A percentile compares a stretch with the other conserved stretches of the same genome.
Conservation (phyloP, 371 early-diverging fungal genomes). For the Rhizopus sp. region DNA sequence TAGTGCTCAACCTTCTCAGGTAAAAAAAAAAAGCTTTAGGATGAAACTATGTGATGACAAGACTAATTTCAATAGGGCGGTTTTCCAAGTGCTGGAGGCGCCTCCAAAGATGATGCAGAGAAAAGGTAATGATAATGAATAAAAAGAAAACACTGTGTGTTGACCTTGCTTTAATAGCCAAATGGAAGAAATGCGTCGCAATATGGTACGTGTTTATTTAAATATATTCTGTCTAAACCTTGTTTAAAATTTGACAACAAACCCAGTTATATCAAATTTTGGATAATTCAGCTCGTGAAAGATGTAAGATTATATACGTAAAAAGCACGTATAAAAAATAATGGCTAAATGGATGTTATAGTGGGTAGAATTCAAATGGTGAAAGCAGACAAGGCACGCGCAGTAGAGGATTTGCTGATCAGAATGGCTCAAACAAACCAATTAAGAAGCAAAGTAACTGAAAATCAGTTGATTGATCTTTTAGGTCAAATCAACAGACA, state of each 20-base stretch:
- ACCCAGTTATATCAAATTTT: slow-evolving; percentile 78
- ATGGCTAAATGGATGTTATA: slow-evolving; percentile 20
- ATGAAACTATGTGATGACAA: not conserved
- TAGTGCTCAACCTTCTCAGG: slow-evolving; percentile 17
- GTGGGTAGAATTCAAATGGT: slow-evolving; percentile 91
- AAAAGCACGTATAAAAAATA: no score
- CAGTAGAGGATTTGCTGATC: slow-evolving; percentile 88
- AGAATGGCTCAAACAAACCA: slow-evolving; percentile 88
- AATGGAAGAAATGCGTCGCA: slow-evolving; percentile 84
- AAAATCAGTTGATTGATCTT: slow-evolving; percentile 83
- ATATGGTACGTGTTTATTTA: slow-evolving; percentile 56
- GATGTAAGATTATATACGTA: slow-evolving; percentile 55
- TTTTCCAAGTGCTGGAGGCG: slow-evolving; percentile 17
- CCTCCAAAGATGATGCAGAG: slow-evolving; percentile 47
- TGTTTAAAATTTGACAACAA: not conserved
- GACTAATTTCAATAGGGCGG: slow-evolving; percentile 5
- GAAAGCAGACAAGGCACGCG: slow-evolving; percentile 86
- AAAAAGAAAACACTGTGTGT: not conserved
- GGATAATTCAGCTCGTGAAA: slow-evolving; percentile 82
- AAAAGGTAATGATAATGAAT: slow-evolving; percentile 30
- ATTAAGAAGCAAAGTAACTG: slow-evolving; percentile 79
- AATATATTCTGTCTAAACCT: not conserved
- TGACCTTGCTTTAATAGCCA: slow-evolving; percentile 42
- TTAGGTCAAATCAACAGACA: slow-evolving; percentile 84
- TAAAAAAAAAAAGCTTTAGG: slow-evolving; percentile 3